These are phyloP conservation scores for Ganoderma multipileum DNA, from an alignment of 1,284 basidiomycete genomes.

Conservation along the genomic window DNA sequence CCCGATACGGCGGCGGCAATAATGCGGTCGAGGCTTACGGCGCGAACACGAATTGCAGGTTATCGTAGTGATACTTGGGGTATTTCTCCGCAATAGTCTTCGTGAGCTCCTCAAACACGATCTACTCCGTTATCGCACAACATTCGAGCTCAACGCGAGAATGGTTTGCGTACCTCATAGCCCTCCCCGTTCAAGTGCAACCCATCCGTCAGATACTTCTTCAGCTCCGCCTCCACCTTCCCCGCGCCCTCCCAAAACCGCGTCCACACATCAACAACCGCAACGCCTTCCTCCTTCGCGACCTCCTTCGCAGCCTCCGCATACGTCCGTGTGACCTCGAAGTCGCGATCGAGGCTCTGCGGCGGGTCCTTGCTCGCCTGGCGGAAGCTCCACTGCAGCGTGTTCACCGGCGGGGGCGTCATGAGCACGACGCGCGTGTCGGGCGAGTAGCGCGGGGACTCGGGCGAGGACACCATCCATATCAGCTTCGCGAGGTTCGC, in stretches of 20 bases:
- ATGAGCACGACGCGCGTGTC: conserved; percentile 82
- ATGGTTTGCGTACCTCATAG: conserved; percentile 59
- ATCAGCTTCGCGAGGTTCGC: conserved; percentile 72
- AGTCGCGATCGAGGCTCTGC: conserved; percentile 59
- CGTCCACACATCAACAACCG: conserved; percentile 76
- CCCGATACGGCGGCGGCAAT: no score
- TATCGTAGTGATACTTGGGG: conserved; percentile 76
- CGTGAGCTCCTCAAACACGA: conserved; percentile 71
- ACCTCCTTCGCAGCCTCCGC: conserved; percentile 74
- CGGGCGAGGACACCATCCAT: conserved; percentile 62
- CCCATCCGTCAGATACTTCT: conserved; percentile 70
- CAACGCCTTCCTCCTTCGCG: conserved; percentile 58
- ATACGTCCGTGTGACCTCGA: conserved; percentile 67
- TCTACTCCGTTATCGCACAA: conserved; percentile 46
- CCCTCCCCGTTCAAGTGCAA: conserved; percentile 79
- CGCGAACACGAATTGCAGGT: conserved; percentile 56
- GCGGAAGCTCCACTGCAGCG: conserved; percentile 57
- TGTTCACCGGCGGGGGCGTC: conserved; percentile 85
- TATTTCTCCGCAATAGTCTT: conserved; percentile 61
- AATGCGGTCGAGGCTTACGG: conserved; percentile 16
- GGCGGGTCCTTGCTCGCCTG: conserved; percentile 53
- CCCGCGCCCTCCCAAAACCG: conserved; percentile 72
- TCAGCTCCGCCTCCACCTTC: conserved; percentile 56
- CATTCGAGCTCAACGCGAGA: not conserved
- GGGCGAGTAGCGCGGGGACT: conserved; percentile 74